Percentiles rank a stretch among this genome's conserved stretches.
Conservation (phyloP, 2,329 filamentous ascomycete species). For the Monascus ruber region DNA sequence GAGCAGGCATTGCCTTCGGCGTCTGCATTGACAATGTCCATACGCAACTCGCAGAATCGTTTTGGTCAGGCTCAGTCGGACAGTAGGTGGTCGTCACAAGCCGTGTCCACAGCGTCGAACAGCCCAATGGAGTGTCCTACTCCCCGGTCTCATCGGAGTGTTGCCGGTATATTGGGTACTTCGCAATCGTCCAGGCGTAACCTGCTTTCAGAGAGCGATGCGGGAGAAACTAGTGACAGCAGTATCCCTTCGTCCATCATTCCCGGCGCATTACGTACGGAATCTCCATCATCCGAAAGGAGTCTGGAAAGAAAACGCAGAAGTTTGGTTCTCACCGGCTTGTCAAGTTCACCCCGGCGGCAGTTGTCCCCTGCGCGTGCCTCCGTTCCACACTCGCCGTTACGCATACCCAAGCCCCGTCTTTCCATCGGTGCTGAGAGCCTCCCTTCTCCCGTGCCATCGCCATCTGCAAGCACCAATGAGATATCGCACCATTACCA, state of each 20-base stretch:
- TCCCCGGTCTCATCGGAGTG: slow-evolving; percentile 66
- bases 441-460: slow-evolving; percentile 74
- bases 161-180: slow-evolving; percentile 46
- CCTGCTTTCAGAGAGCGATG: slow-evolving; percentile 73
- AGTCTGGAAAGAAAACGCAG: slow-evolving; percentile 75
- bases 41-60: slow-evolving; percentile 44
- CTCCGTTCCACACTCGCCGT: slow-evolving; percentile 66
- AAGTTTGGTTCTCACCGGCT: slow-evolving; percentile 71
- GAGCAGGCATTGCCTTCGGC: slow-evolving; percentile 13
- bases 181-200: slow-evolving; percentile 58
- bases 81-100: slow-evolving; percentile 48
- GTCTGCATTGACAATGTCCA: slow-evolving; percentile 45
- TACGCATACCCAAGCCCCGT: slow-evolving; percentile 75
- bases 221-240: slow-evolving; percentile 68
- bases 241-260: slow-evolving; percentile 73
- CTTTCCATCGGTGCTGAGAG: slow-evolving; percentile 42
- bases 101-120: slow-evolving; percentile 71
- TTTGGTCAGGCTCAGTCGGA: slow-evolving; percentile 34
- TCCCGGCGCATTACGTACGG: slow-evolving; percentile 60
- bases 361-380: slow-evolving; percentile 79
- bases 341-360: slow-evolving; percentile 62
- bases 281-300: slow-evolving; percentile 84
- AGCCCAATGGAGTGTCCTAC: slow-evolving; percentile 88
- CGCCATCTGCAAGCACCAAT: slow-evolving; percentile 70
- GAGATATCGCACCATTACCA: slow-evolving; percentile 49